These are phyloP conservation scores for Ceriops tagal DNA, from an alignment of 345 rosid genomes.

Conservation along the genomic window DNA sequence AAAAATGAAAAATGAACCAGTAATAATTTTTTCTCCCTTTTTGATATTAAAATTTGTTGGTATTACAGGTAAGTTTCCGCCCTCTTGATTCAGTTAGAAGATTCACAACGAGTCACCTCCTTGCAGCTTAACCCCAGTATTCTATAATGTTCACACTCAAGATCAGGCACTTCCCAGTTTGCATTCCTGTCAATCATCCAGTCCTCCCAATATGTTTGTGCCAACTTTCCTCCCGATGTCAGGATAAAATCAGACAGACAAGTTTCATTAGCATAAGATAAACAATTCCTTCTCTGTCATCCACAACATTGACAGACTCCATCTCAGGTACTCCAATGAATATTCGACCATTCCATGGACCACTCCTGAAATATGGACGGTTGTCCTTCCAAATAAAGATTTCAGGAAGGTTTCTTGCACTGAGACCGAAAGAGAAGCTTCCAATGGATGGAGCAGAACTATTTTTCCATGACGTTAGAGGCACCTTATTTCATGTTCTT, in stretches of 20 bases:
- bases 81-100: no score
- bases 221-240: constrained; percentile 32
- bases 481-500: constrained; percentile 22
- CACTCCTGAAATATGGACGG: constrained; percentile 37
- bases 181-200: constrained; percentile 10
- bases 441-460: constrained; percentile 49
- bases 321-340: constrained; percentile 32
- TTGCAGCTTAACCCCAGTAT: neutral
- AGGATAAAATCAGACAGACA: constrained; percentile 12
- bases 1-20: no score
- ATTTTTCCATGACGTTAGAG: constrained; percentile 47
- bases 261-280: constrained; percentile 10
- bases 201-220: constrained; percentile 22
- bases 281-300: constrained; percentile 24
- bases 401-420: constrained; percentile 29
- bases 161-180: neutral
- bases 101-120: no score
- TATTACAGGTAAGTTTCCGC: no score
- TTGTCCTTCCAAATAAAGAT: constrained; percentile 38
- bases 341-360: constrained; percentile 52
- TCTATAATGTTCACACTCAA: constrained; percentile 42
- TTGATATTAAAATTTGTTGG: no score
- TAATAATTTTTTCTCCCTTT: no score
- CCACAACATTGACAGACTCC: constrained; percentile 17
- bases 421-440: constrained; percentile 30